Percentiles rank a stretch among this genome's conserved stretches.
Conservation (phyloP, 1,284 basidiomycete genomes). For the Ustilago esculenta region DNA sequence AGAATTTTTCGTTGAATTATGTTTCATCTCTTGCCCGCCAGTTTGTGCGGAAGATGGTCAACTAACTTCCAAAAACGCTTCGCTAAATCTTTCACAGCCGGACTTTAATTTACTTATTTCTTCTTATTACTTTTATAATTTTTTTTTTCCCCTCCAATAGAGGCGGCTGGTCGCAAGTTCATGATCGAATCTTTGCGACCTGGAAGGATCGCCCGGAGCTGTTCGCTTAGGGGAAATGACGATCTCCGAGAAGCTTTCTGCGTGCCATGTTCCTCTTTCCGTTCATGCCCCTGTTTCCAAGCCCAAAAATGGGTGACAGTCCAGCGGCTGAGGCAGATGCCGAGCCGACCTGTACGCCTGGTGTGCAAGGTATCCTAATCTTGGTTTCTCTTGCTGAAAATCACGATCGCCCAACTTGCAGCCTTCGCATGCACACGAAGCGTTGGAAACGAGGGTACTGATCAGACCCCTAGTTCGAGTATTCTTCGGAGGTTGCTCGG, state of each 20-base stretch:
- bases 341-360: background rate
- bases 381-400: too few relatives aligned
- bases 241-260: constrained; percentile 16
- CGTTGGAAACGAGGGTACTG: constrained; percentile 15
- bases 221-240: constrained; percentile 20
- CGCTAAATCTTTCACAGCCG: background rate
- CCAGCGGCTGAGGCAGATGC: background rate
- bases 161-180: too few relatives aligned
- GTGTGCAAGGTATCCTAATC: background rate
- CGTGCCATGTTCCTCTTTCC: background rate
- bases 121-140: too few relatives aligned
- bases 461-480: too few relatives aligned
- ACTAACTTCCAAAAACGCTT: too few relatives aligned
- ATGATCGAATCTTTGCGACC: constrained; percentile 12
- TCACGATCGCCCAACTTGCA: too few relatives aligned
- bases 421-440: too few relatives aligned
- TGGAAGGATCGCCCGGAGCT: constrained; percentile 12
- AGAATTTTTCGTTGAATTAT: background rate
- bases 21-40: background rate
- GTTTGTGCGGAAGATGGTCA: too few relatives aligned
- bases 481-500: constrained; percentile 25
- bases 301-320: constrained; percentile 2
- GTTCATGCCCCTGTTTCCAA: background rate
- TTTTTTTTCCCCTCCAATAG: too few relatives aligned
- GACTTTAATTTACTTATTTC: too few relatives aligned